Evolutionary conservation across 257 asterid species (phyloP), one percentile per base, ranked within the genome.

Genomic region (Scutellaria barbata): DNA sequence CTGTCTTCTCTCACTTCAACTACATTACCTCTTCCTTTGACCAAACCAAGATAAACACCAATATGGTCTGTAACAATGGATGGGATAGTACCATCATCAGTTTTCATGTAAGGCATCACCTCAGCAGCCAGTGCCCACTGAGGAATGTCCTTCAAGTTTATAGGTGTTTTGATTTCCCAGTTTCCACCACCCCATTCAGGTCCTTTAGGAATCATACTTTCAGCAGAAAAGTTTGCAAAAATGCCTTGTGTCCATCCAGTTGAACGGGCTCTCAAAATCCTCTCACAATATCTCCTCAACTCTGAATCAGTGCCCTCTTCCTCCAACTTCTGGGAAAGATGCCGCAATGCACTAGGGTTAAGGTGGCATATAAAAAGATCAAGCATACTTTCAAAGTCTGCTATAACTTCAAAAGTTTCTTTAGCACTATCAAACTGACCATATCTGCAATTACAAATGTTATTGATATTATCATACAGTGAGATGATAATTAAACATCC

Each of bases 141-240:
- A 66, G 99, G 99, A 80, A 95, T 92, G 86, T 86, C 88, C 88
- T 92, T 95, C 86, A 95, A 79, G 84, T 87, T 89, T 37, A 81
- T 82, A 56, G 98, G 96, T 5, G 98, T 95, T 77, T 95, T 95
- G 52, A 95, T 89, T 74, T 95, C 99, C 99, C 98, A 95, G 86
- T 95, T 95, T 63, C 99, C 99, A 72, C 99, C 99, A 47, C 99
- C 99, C 99, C 99, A 95, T 85, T 95, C 99, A 74, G 90, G 86
- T 10, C 97, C 99, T 87, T 95, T 95, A 66, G 99, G 99, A 63
- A 95, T 98, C 98, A 92, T 95, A 83, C 99, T 95, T 83, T 95
- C 99, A 20, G 99, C 99, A 63, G 97, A 95, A 76, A 95, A 95
- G 84, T 95, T 95, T 30, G 99, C 99, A 69, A 95, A 95, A 62